phyloP scores from a whole-genome alignment of 2,329 filamentous ascomycete species.

The Aspergillus puulaauensis region DNA sequence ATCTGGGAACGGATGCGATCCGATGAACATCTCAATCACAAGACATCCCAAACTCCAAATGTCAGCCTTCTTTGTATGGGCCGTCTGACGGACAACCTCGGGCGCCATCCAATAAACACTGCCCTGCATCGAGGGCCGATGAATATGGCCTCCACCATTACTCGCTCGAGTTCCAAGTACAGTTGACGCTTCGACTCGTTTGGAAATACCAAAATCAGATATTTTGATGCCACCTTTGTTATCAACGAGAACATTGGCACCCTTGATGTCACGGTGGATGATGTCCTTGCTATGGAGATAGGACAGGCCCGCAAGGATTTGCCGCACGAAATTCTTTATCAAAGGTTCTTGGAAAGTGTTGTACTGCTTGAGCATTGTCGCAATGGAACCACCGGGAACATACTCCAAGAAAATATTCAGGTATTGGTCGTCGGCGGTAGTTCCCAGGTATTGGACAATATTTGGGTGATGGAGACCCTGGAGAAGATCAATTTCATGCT shows the following conservation, averaged over 20 bases:
- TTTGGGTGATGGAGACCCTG: constrained; percentile 94
- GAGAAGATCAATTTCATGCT: constrained; percentile 91
- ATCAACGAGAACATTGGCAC: constrained; percentile 96
- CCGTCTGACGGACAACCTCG: constrained; percentile 96
- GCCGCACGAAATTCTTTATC: constrained; percentile 92
- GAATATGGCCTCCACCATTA: constrained; percentile 42
- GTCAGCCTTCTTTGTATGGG: constrained; percentile 96
- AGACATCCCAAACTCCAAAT: constrained; percentile 98
- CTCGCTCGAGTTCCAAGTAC: constrained; percentile 57
- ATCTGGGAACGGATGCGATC: constrained; percentile 92
- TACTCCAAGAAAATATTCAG: constrained; percentile 99
- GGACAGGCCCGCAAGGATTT: constrained; percentile 87
- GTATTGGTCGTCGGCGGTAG: constrained; percentile 83
- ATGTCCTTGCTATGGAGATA: constrained; percentile 95
- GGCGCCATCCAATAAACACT: constrained; percentile 99
- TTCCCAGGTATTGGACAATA: constrained; percentile 97
- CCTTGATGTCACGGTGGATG: constrained; percentile 98
- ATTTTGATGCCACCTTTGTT: constrained; percentile 99
- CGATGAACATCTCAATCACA: constrained; percentile 99
- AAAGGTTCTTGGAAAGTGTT: constrained; percentile 90
- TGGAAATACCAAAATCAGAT: constrained; percentile 97
- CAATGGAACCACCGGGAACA: constrained; percentile 93
- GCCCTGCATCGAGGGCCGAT: constrained; percentile 78
- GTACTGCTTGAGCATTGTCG: constrained; percentile 98
- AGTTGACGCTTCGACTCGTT: constrained; percentile 91